phyloP scores from a whole-genome alignment of 352 stramenopile genomes.

The Pythium oligandrum region DNA sequence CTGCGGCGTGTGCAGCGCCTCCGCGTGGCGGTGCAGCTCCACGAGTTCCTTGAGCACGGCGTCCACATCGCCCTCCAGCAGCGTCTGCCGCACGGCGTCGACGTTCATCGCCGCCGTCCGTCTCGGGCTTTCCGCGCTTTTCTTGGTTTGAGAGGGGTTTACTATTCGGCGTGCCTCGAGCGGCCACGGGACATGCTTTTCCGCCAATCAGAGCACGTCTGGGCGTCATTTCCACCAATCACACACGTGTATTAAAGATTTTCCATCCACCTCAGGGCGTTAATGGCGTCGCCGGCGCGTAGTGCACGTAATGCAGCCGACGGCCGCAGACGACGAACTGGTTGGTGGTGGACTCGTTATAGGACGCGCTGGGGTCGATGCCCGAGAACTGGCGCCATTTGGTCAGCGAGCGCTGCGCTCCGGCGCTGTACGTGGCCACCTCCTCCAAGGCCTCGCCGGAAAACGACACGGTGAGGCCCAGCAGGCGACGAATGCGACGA shows the following conservation, averaged over 20 bases:
- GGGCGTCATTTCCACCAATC: slow-evolving; percentile 15
- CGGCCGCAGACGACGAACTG: slow-evolving; percentile 69
- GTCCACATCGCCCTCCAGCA: slow-evolving; percentile 72
- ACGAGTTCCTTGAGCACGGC: slow-evolving; percentile 79
- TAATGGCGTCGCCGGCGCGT: slow-evolving; percentile 12
- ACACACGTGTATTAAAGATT: neutral
- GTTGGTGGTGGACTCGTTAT: slow-evolving; percentile 84
- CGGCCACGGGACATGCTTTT: neutral
- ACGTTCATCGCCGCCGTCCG: slow-evolving; percentile 65
- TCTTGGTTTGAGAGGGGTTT: slow-evolving; percentile 7
- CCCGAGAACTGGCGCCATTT: slow-evolving; percentile 62
- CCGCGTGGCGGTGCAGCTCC: slow-evolving; percentile 81
- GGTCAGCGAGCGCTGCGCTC: slow-evolving; percentile 37
- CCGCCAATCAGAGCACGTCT: neutral
- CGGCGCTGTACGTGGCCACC: slow-evolving; percentile 36
- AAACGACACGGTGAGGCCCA: slow-evolving; percentile 43
- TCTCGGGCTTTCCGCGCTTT: slow-evolving; percentile 23
- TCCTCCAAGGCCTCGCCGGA: slow-evolving; percentile 29
- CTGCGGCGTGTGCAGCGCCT: slow-evolving; percentile 88
- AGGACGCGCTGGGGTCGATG: slow-evolving; percentile 48
- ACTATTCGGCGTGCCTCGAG: slow-evolving; percentile 4
- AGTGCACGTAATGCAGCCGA: slow-evolving; percentile 59
- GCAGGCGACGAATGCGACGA: slow-evolving; percentile 60
- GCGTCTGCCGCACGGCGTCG: slow-evolving; percentile 81
- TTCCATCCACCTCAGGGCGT: neutral